Evolutionary conservation across 768 basidiomycete species (phyloP).

Genomic region (Lentinula raphanica): DNA sequence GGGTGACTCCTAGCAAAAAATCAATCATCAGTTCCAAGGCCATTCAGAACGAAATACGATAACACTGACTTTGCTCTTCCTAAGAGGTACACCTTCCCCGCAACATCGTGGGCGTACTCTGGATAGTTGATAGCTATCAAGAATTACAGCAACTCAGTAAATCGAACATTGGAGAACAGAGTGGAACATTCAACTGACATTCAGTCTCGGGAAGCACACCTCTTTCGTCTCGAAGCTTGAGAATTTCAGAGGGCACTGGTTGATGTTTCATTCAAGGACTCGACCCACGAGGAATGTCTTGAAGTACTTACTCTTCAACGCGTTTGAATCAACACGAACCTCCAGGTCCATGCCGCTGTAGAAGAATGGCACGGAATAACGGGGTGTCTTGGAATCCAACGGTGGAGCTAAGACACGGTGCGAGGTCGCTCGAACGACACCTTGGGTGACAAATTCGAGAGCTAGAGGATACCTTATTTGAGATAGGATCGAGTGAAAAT

Average conservation of each 20-base stretch:
- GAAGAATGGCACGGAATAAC: conserved; percentile 8
- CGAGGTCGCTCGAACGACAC: conserved; percentile 4
- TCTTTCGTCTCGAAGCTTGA: conserved; percentile 3
- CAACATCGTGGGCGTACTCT: background rate
- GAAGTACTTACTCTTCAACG: background rate
- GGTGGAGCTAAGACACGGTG: conserved; percentile 6
- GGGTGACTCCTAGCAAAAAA: conserved; percentile 5
- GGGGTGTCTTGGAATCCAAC: background rate
- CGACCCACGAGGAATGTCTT: background rate
- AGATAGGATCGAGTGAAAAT: background rate
- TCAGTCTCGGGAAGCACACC: background rate
- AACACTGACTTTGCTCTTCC: conserved; percentile 5
- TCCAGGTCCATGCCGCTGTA: conserved; percentile 5
- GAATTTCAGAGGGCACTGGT: conserved; percentile 5
- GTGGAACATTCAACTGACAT: background rate
- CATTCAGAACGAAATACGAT: background rate
- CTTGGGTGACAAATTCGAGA: conserved; percentile 6
- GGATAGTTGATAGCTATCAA: conserved; percentile 6
- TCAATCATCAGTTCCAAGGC: background rate
- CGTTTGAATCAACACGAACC: background rate
- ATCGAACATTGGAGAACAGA: background rate
- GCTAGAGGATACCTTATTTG: background rate
- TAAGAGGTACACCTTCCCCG: conserved; percentile 3
- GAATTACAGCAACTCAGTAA: background rate
- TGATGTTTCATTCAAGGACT: background rate